Base-by-base conservation (phyloP, 176 grass and related monocot species). In the Carex pumila region DNA sequence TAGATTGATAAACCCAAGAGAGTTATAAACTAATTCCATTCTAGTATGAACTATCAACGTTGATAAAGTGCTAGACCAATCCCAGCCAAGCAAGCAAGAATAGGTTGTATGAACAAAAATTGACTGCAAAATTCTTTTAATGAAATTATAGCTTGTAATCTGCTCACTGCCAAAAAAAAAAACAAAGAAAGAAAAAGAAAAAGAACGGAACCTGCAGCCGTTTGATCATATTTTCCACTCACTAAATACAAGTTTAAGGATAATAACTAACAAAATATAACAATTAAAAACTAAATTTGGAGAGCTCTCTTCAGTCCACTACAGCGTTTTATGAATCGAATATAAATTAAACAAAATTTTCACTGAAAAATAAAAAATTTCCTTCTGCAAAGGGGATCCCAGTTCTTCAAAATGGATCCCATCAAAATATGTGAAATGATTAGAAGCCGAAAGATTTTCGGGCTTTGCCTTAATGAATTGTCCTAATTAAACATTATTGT, bases 401-500 rank as follows among this genome's bases (percentile, higher is more conserved):
- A 47, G 34, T 18, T 79, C 53, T 36, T 59, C 75, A 79, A 79
- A 79, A 79, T 79, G 75, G 75, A 79, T 79, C 14, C 15, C 54
- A 61, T 81, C 36, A 62, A 37, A 15, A 81, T 22, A 59, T 5
- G 5, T 39, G 5, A 39, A 81, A 18, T 41, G 4, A 61, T 22
- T 56, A 57, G 7, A 55, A 18, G 15, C 47, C 47, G 31, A 37
- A 61, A 62, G 25, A 12, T 61, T 36, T 15, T 58, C 12, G 1
- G 6, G 17, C 58, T 41, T n/a, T 61, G 6, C 56, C 18, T 76
- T 52, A 1, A 22, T n/a, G 17, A 76, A 31, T 29, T 55, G 15
- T 55, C 12, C 50, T 12, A 55, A 13, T 81, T 22, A 13, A 81
- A 63, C 36, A 29, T 64, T 43, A 64, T 45, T 12, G 65, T 53